Conservation (phyloP, 1,284 basidiomycete species). For the Chiua sp. region DNA sequence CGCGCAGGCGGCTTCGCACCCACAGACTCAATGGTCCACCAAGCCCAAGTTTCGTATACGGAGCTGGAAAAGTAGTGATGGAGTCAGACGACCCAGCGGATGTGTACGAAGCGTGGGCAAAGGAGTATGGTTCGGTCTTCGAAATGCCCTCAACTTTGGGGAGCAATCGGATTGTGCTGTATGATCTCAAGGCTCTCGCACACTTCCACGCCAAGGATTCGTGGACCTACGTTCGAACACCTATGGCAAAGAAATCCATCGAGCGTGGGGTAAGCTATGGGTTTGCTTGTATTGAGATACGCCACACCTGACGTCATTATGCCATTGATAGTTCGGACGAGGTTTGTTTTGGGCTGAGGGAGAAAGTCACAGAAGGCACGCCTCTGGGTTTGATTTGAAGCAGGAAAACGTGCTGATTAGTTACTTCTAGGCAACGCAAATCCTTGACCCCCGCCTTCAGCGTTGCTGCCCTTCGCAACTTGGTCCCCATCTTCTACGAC, state of each 20-base stretch:
- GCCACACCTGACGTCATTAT: too few species aligned
- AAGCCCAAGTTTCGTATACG: conserved; percentile 18
- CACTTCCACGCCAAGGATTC: conserved; percentile 60
- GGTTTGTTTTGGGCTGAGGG: conserved; percentile 23
- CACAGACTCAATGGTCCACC: conserved; percentile 25
- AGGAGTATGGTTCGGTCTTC: conserved; percentile 47
- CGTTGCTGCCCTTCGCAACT: conserved; percentile 16
- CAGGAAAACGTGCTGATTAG: neutral
- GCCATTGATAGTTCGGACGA: conserved; percentile 18
- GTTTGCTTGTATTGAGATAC: too few species aligned
- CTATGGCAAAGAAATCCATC: conserved; percentile 43
- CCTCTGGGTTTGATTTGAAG: neutral
- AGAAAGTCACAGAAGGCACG: conserved; percentile 16
- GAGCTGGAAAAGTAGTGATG: conserved; percentile 13
- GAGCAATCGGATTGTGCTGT: conserved; percentile 45
- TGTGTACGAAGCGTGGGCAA: conserved; percentile 27
- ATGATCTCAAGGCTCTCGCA: conserved; percentile 57
- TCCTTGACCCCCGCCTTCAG: conserved; percentile 14
- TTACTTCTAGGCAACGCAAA: conserved; percentile 42
- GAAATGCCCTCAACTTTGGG: conserved; percentile 49
- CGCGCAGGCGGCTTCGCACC: conserved; percentile 14
- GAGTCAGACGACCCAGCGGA: conserved; percentile 7
- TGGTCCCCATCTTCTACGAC: conserved; percentile 37
- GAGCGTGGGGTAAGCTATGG: conserved; percentile 43
- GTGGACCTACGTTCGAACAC: conserved; percentile 49